A percentile compares a stretch with the other conserved stretches of the same genome.
phyloP scores from a whole-genome alignment of 805 yeast species.

The Torulaspora microellipsoides region DNA sequence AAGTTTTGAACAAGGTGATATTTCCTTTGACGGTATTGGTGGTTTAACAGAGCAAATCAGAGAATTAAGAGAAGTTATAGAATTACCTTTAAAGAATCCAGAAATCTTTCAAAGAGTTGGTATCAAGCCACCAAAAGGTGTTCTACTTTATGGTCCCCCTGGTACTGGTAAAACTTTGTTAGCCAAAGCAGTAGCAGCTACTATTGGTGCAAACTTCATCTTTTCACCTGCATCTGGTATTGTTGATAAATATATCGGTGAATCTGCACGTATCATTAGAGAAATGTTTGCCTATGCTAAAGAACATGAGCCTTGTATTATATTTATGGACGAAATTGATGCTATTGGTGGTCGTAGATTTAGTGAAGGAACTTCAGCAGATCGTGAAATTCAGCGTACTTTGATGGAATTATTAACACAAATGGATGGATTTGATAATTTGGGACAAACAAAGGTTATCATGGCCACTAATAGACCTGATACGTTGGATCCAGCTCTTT shows the following conservation, averaged over 20 bases:
- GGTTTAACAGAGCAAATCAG: slow-evolving; percentile 94
- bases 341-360: slow-evolving; percentile 98
- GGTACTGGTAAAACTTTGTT: slow-evolving; percentile 96
- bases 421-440: slow-evolving; percentile 96
- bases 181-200: slow-evolving; percentile 98
- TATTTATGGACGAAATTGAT: slow-evolving; percentile 97
- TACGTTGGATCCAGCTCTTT: slow-evolving; percentile 92
- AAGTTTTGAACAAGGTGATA: slow-evolving; percentile 94
- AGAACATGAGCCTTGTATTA: slow-evolving; percentile 97
- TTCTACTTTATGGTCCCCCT: slow-evolving; percentile 93
- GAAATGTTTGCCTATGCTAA: slow-evolving; percentile 98
- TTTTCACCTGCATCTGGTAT: slow-evolving; percentile 98
- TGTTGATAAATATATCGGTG: slow-evolving; percentile 97
- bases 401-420: slow-evolving; percentile 94
- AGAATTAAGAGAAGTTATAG: slow-evolving; percentile 95
- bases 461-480: slow-evolving; percentile 99
- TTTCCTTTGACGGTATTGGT: slow-evolving; percentile 92
- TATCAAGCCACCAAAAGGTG: slow-evolving; percentile 98
- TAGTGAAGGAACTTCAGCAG: slow-evolving; percentile 97
- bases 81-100: slow-evolving; percentile 93
- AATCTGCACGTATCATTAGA: slow-evolving; percentile 91
- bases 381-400: slow-evolving; percentile 97
- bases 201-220: slow-evolving; percentile 95
- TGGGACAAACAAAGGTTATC: slow-evolving; percentile 94
- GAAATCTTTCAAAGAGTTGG: slow-evolving; percentile 94